A percentile compares a stretch with the other conserved stretches of the same genome.
These are phyloP conservation scores for Phytophthora litchii DNA, from an alignment of 352 stramenopile genomes.

Conservation along the genomic window DNA sequence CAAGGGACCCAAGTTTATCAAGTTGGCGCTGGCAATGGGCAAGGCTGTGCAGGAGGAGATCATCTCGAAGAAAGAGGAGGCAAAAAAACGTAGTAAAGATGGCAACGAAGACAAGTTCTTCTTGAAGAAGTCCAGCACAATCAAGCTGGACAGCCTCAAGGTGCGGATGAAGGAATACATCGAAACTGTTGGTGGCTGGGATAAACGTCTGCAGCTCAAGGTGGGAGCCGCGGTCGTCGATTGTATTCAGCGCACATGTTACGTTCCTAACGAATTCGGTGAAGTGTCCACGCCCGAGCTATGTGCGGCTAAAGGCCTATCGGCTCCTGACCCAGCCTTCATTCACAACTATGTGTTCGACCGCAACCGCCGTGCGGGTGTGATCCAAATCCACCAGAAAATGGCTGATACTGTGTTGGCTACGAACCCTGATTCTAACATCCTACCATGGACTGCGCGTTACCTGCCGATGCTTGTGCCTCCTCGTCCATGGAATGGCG, in stretches of 20 bases:
- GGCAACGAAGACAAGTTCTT: conserved; percentile 33
- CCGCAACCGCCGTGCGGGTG: conserved; percentile 75
- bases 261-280: conserved; percentile 46
- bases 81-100: conserved; percentile 31
- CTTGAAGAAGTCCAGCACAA: conserved; percentile 28
- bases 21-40: conserved; percentile 72
- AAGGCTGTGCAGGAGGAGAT: conserved; percentile 83
- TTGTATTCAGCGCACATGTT: conserved; percentile 82
- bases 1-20: conserved; percentile 83
- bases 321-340: conserved; percentile 55
- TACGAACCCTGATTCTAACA: conserved; percentile 58
- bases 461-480: conserved; percentile 97
- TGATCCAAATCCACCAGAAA: conserved; percentile 75
- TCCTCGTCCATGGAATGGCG: conserved; percentile 89
- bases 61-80: conserved; percentile 57
- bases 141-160: conserved; percentile 46
- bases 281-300: conserved; percentile 40
- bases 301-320: conserved; percentile 33
- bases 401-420: conserved; percentile 61
- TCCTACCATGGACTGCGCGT: conserved; percentile 80
- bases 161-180: conserved; percentile 63
- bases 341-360: conserved; percentile 83
- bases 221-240: conserved; percentile 84
- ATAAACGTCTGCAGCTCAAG: conserved; percentile 90
- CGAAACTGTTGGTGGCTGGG: conserved; percentile 84